A percentile compares a stretch with the other conserved stretches of the same genome.
Conservation (phyloP, 2,329 filamentous ascomycete species). For the Sclerotinia minor region DNA sequence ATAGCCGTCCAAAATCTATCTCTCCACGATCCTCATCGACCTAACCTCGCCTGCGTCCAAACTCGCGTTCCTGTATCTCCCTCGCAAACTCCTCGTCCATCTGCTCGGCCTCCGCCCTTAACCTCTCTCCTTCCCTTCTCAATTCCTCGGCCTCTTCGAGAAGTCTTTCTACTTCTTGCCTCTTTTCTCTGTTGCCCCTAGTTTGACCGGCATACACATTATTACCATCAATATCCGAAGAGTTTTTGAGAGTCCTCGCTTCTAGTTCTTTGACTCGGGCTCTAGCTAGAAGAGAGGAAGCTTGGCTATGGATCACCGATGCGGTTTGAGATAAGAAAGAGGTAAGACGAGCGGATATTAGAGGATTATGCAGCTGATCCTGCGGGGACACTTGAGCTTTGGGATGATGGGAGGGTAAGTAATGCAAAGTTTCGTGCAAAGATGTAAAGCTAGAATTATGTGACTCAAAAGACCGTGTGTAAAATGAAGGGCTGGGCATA, state of each 20-base stretch:
- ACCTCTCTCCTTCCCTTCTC: constrained; percentile 33
- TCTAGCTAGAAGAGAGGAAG: constrained; percentile 28
- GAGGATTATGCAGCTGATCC: constrained; percentile 21
- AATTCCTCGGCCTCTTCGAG: constrained; percentile 35
- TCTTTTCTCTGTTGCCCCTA: constrained; percentile 14
- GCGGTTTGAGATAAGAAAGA: constrained; percentile 26
- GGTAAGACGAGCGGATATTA: neutral
- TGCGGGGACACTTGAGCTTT: neutral
- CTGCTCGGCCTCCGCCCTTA: constrained; percentile 35
- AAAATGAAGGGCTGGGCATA: neutral
- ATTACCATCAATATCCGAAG: neutral
- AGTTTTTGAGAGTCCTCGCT: constrained; percentile 25
- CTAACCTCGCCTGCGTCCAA: neutral
- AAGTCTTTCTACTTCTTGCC: constrained; percentile 29
- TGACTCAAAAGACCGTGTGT: neutral
- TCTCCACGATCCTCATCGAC: neutral
- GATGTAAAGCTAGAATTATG: neutral
- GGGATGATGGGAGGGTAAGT: neutral
- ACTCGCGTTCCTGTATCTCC: constrained; percentile 33
- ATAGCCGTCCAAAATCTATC: neutral
- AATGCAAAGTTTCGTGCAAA: neutral
- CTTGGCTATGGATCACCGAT: constrained; percentile 32
- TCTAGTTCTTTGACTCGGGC: constrained; percentile 34
- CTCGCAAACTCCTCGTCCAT: constrained; percentile 37
- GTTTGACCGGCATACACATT: neutral